phyloP scores from a whole-genome alignment of 1,284 basidiomycete species.

The Malassezia obtusa region DNA sequence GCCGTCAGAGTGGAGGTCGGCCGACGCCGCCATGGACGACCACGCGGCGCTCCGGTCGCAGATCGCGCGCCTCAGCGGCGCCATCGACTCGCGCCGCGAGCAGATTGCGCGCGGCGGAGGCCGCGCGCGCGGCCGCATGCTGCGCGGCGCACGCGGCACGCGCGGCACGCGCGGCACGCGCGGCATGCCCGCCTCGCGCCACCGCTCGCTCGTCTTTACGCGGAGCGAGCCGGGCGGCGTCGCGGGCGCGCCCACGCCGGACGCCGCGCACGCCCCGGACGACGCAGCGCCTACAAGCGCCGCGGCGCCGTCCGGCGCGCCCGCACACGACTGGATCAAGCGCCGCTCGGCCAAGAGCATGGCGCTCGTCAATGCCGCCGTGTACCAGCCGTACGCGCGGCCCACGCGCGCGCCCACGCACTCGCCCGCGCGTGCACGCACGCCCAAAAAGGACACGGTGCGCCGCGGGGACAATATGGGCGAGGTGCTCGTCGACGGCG shows the following conservation, averaged over 20 bases:
- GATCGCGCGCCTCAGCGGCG: conserved; percentile 38
- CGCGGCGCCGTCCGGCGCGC: not conserved
- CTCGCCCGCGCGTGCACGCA: not conserved
- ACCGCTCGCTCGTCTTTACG: conserved; percentile 14
- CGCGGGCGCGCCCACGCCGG: not conserved
- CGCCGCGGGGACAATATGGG: not conserved
- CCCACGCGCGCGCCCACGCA: not conserved
- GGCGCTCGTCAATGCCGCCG: conserved; percentile 28
- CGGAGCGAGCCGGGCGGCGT: not conserved
- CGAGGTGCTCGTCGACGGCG: conserved; percentile 52
- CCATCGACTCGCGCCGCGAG: conserved; percentile 26
- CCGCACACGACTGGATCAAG: conserved; percentile 28
- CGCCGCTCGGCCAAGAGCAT: conserved; percentile 34
- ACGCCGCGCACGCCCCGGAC: not conserved
- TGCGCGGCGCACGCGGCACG: conserved; percentile 6
- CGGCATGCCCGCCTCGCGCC: conserved; percentile 8
- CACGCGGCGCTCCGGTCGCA: conserved; percentile 35
- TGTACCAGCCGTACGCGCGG: conserved; percentile 5
- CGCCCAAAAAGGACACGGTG: not conserved
- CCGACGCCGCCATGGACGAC: conserved; percentile 3
- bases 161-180: conserved; percentile 11
- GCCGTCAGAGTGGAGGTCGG: not conserved
- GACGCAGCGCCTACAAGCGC: not conserved
- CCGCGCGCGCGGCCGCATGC: not conserved
- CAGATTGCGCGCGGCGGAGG: not conserved